Conservation (phyloP, 768 basidiomycete species). For the Pisolithus orientalis region DNA sequence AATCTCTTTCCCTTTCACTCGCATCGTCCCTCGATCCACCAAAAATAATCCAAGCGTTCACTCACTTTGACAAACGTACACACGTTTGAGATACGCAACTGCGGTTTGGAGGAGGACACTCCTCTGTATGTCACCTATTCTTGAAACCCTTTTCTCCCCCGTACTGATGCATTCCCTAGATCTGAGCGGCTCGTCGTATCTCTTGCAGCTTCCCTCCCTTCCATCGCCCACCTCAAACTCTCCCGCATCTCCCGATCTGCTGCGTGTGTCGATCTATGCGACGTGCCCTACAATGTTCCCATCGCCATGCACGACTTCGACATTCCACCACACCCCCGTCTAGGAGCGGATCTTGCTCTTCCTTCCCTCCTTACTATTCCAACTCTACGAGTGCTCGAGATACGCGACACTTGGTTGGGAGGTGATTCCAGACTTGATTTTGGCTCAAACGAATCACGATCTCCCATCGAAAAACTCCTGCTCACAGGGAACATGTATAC, state of each 20-base stretch:
- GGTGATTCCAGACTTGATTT: conserved; percentile 19
- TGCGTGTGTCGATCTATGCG: conserved; percentile 52
- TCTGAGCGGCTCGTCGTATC: conserved; percentile 62
- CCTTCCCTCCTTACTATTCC: conserved; percentile 63
- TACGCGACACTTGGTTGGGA: conserved; percentile 69
- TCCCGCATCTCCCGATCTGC: conserved; percentile 62
- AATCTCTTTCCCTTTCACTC: conserved; percentile 20
- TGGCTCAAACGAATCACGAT: background rate
- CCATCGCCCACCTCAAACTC: conserved; percentile 50
- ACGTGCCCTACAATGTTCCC: conserved; percentile 40
- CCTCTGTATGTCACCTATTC: conserved; percentile 31
- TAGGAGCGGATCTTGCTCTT: conserved; percentile 54
- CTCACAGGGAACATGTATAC: conserved; percentile 28
- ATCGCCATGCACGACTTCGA: conserved; percentile 56
- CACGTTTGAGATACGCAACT: conserved; percentile 15
- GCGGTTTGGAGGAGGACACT: conserved; percentile 27
- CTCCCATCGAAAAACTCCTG: conserved; percentile 15
- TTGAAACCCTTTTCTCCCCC: background rate
- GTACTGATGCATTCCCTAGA: conserved; percentile 6
- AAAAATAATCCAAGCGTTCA: conserved; percentile 16
- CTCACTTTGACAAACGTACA: conserved; percentile 12
- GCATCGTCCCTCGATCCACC: conserved; percentile 17
- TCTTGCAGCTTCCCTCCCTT: conserved; percentile 54
- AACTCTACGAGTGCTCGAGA: conserved; percentile 52
- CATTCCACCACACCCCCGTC: conserved; percentile 47